phyloP scores from a whole-genome alignment of 2,329 filamentous ascomycete species.

The Ascochyta viciae-villosae region DNA sequence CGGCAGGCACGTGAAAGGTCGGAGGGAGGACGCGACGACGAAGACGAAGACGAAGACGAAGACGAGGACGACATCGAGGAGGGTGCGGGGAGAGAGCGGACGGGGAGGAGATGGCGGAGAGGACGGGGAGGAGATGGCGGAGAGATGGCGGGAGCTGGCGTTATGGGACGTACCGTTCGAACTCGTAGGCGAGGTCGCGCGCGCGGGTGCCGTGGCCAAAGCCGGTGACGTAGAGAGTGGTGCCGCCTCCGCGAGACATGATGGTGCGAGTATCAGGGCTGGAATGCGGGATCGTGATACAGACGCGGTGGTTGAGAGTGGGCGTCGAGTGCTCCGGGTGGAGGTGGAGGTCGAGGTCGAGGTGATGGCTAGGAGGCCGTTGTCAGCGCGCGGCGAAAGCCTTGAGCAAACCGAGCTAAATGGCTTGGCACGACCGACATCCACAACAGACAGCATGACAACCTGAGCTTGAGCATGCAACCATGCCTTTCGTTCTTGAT shows the following conservation, averaged over 20 bases:
- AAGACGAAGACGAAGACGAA: conserved; percentile 35
- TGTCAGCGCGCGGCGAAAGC: conserved; percentile 20
- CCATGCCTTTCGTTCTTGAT: too few species aligned
- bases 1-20: conserved; percentile 25
- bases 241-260: conserved; percentile 92
- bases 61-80: conserved; percentile 37
- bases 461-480: background rate
- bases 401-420: conserved; percentile 13
- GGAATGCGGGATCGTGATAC: conserved; percentile 17
- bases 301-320: conserved; percentile 22
- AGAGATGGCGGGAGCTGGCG: conserved; percentile 28
- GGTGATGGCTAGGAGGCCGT: conserved; percentile 23
- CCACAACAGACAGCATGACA: too few species aligned
- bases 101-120: conserved; percentile 34
- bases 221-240: conserved; percentile 97
- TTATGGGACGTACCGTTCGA: conserved; percentile 96
- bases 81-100: too few species aligned
- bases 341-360: conserved; percentile 8
- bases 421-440: conserved; percentile 5
- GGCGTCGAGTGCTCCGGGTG: conserved; percentile 14
- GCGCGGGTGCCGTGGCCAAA: conserved; percentile 99
- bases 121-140: conserved; percentile 20
- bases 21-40: conserved; percentile 44
- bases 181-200: conserved; percentile 99
- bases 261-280: conserved; percentile 22